Percentiles rank a stretch among this genome's conserved stretches.
Conservation (phyloP, 805 yeast genomes). For the Grigorovia yakushimaensis region DNA sequence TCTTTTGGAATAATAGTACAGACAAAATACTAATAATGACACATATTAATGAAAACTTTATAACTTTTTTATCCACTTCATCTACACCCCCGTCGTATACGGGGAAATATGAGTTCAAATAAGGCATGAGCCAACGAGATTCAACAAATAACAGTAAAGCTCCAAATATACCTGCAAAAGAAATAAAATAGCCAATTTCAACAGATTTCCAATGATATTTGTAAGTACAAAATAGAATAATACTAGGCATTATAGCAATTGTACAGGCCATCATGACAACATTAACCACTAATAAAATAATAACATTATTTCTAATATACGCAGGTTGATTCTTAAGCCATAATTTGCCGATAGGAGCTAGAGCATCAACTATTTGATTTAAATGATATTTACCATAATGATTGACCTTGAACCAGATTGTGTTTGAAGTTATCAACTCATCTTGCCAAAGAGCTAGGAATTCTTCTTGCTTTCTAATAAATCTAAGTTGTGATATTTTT, state of each 20-base stretch:
- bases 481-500: slow-evolving; percentile 35
- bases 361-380: slow-evolving; percentile 17
- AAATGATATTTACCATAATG: slow-evolving; percentile 8
- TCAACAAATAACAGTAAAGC: slow-evolving; percentile 40
- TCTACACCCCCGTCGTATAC: slow-evolving; percentile 40
- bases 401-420: background rate
- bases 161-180: slow-evolving; percentile 40
- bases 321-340: slow-evolving; percentile 35
- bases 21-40: slow-evolving; percentile 33
- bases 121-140: slow-evolving; percentile 40
- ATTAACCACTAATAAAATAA: slow-evolving; percentile 41
- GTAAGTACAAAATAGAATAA: slow-evolving; percentile 45
- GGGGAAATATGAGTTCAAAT: slow-evolving; percentile 29
- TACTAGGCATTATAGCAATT: slow-evolving; percentile 33
- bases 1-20: slow-evolving; percentile 21
- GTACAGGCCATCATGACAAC: slow-evolving; percentile 33
- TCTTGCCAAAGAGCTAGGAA: background rate
- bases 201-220: slow-evolving; percentile 45
- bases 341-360: slow-evolving; percentile 44
- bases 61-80: slow-evolving; percentile 36
- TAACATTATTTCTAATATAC: slow-evolving; percentile 37
- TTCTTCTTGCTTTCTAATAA: background rate
- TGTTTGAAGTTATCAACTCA: background rate
- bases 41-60: slow-evolving; percentile 25
- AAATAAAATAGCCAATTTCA: slow-evolving; percentile 46